Conservation (phyloP, 192 early-diverging fungal species). For the Gryganskiella cystojenkinii region DNA sequence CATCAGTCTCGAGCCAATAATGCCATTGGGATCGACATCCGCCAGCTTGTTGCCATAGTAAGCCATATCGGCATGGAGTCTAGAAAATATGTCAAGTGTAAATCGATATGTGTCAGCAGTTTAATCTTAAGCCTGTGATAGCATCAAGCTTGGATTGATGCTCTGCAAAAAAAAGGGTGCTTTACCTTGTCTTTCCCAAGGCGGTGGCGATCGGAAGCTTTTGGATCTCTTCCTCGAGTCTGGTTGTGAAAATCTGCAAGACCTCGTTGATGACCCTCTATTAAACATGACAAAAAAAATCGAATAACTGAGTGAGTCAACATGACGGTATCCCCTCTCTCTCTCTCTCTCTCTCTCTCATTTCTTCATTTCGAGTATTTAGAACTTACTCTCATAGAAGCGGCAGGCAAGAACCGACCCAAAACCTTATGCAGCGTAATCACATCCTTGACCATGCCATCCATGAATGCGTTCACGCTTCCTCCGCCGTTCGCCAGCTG, state of each 20-base stretch:
- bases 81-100: background rate
- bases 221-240: slow-evolving; percentile 78
- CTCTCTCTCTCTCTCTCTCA: too few species aligned
- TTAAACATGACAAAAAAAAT: background rate
- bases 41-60: slow-evolving; percentile 41
- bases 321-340: background rate
- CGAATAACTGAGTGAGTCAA: background rate
- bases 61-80: slow-evolving; percentile 42
- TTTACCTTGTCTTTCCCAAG: slow-evolving; percentile 75
- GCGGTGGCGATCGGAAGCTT: slow-evolving; percentile 58
- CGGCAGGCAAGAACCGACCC: slow-evolving; percentile 81
- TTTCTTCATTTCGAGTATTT: background rate
- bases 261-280: slow-evolving; percentile 83
- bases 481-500: slow-evolving; percentile 49
- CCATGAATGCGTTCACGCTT: slow-evolving; percentile 75
- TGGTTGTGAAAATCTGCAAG: slow-evolving; percentile 78
- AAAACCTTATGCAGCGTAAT: slow-evolving; percentile 92
- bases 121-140: too few species aligned
- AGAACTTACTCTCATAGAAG: slow-evolving; percentile 72
- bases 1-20: slow-evolving; percentile 35
- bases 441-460: slow-evolving; percentile 89
- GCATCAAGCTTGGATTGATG: background rate
- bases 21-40: slow-evolving; percentile 39
- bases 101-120: too few species aligned
- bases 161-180: background rate